Conservation (phyloP, 179 eudicot species). For the Monotropa hypopitys region DNA sequence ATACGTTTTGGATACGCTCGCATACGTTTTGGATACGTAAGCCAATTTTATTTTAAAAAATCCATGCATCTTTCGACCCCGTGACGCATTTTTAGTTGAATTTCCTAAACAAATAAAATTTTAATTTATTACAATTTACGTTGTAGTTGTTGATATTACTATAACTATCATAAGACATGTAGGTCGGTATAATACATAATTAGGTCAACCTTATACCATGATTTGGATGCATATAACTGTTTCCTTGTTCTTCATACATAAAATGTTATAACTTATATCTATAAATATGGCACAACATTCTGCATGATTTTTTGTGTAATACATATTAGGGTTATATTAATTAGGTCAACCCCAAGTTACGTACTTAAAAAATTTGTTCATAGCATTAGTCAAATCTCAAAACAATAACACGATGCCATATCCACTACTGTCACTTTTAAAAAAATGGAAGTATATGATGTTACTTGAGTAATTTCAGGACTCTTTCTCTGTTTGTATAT, state of each 20-base stretch:
- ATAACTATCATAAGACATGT: not conserved
- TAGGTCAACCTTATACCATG: slow-evolving; percentile 20
- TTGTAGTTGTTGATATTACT: not conserved
- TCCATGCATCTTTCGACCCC: not conserved
- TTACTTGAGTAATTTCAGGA: not conserved
- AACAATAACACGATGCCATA: not conserved
- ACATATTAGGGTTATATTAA: not conserved
- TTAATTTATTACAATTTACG: not conserved
- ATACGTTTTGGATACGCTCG: no score
- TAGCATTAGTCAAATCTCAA: not conserved
- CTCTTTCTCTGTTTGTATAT: not conserved
- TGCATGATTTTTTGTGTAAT: not conserved
- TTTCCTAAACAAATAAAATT: slow-evolving; percentile 1
- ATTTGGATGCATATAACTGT: slow-evolving; percentile 1
- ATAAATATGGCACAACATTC: slow-evolving; percentile 6
- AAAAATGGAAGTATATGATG: not conserved
- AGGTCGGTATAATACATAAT: no score
- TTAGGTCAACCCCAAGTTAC: slow-evolving; percentile 5
- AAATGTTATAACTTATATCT: no score
- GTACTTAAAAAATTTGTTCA: not conserved
- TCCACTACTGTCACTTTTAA: not conserved
- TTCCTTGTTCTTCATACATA: slow-evolving; percentile 12
- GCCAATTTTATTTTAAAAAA: not conserved
- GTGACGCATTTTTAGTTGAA: not conserved
- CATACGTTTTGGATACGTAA: no score